Base-by-base conservation (phyloP, 805 yeast genomes). In the Starmera quercuum region DNA sequence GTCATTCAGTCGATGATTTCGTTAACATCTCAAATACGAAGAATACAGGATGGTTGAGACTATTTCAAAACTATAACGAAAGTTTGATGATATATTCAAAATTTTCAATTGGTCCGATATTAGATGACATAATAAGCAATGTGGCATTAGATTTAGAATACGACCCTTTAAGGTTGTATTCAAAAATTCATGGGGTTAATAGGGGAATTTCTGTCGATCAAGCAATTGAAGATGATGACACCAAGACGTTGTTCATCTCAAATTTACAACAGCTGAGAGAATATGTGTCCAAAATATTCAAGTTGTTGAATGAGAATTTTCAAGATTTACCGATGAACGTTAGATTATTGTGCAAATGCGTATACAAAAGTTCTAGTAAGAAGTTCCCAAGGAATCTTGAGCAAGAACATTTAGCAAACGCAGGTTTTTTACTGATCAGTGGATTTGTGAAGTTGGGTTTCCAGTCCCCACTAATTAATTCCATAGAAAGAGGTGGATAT, bases 151-250 rank as follows among this genome's bases (percentile, higher is more conserved):
- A 78, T 35, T 75, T 86, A 42, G 96, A 88, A 50, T 75, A 88
- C 35, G 84, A 87, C 53, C 97, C 97, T 2, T 53, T 72, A 3
- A 57, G 59, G 12, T 78, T 83, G 19, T 72, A 72, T 49, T 47
- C 53, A 20, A 48, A 45, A 3, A 40, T 77, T n/a, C 59, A 47
- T 54, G 63, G 51, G 58, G 31, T 49, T 26, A 54, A 65, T 37
- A 47, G 61, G 3, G 54, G 64, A 15, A 51, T 68, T 4, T 51
- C 75, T 5, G 78, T 83, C 0, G 80, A 74, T 34, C 66, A 62
- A 25, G 95, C 97, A 1, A 84, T 90, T 40, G 81, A 80, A 42
- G 88, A 84, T 43, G 71, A 77, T 2, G 77, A 71, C n/a, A 86
- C 90, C 0, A 71, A 92, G 22, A 57, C 60, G 1, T 66, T 68